phyloP scores from a whole-genome alignment of 768 basidiomycete species.

The Lenzites betulinus region DNA sequence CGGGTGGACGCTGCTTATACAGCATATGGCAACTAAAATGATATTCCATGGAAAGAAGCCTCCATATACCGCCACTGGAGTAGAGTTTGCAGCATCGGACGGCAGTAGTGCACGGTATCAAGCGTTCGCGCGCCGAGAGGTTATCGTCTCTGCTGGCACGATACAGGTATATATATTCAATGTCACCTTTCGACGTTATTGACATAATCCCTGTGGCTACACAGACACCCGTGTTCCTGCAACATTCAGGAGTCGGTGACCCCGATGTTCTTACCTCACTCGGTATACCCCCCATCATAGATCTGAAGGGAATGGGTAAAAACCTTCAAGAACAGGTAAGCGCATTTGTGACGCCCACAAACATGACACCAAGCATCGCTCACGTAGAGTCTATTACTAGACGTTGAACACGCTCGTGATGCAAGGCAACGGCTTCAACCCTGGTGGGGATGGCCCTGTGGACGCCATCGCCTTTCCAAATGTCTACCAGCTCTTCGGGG shows the following conservation, averaged over 20 bases:
- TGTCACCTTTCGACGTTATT: no score
- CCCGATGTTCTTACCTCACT: conserved; percentile 44
- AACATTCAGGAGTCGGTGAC: conserved; percentile 61
- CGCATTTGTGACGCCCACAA: no score
- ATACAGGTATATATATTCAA: conserved; percentile 28
- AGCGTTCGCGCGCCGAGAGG: conserved; percentile 48
- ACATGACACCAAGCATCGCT: no score
- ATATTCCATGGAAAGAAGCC: conserved; percentile 35
- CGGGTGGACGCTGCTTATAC: conserved; percentile 51
- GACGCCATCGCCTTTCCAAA: conserved; percentile 55
- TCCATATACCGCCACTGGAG: conserved; percentile 46
- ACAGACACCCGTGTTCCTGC: conserved; percentile 45
- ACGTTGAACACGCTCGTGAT: conserved; percentile 10
- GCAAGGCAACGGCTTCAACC: conserved; percentile 8
- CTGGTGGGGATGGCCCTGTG: conserved; percentile 24
- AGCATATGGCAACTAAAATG: conserved; percentile 48
- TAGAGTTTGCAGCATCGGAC: conserved; percentile 46
- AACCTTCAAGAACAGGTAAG: conserved; percentile 56
- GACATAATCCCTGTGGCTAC: neutral
- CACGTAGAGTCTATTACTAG: no score
- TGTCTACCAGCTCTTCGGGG: conserved; percentile 49
- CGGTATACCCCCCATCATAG: conserved; percentile 47
- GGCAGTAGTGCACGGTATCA: conserved; percentile 36
- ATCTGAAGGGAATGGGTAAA: conserved; percentile 52
- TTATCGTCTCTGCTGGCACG: conserved; percentile 56